A percentile compares a stretch with the other conserved stretches of the same genome.
phyloP scores from a whole-genome alignment of 2,329 filamentous ascomycete species.

The Allantophomopsis lycopodina region DNA sequence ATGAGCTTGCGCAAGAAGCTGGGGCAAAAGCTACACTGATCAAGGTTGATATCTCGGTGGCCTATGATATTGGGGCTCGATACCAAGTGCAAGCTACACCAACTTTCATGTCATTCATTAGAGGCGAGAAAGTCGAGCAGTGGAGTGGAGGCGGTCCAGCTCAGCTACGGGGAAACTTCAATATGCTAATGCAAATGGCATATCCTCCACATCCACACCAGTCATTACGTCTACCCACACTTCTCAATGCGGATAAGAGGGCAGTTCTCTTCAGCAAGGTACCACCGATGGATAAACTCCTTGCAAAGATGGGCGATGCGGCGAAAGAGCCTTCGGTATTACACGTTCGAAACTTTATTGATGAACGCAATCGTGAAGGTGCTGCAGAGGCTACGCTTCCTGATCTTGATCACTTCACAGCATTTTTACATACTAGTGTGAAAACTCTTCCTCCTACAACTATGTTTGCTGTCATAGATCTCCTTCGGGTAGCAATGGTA shows the following conservation, averaged over 20 bases:
- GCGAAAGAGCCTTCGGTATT: constrained; percentile 46
- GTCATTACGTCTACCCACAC: constrained; percentile 52
- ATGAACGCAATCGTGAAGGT: constrained; percentile 39
- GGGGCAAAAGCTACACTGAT: constrained; percentile 57
- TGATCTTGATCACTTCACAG: constrained; percentile 50
- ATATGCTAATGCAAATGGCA: constrained; percentile 61
- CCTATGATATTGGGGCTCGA: constrained; percentile 46
- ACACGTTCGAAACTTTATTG: constrained; percentile 58
- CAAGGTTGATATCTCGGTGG: constrained; percentile 66
- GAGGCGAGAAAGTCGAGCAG: constrained; percentile 59
- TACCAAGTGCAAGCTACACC: constrained; percentile 68
- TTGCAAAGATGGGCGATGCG: constrained; percentile 58
- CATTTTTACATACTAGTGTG: constrained; percentile 42
- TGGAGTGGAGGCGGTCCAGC: constrained; percentile 68
- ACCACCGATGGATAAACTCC: constrained; percentile 71
- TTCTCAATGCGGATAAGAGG: constrained; percentile 48
- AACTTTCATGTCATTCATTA: constrained; percentile 77
- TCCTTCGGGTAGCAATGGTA: constrained; percentile 63
- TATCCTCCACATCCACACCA: constrained; percentile 66
- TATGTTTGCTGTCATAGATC: constrained; percentile 74
- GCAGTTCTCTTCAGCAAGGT: constrained; percentile 60
- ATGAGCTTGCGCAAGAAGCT: constrained; percentile 63
- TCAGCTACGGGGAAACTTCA: constrained; percentile 56
- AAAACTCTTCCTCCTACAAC: constrained; percentile 43
- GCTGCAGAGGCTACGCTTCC: constrained; percentile 58